Percentiles rank a stretch among this genome's conserved stretches.
Evolutionary conservation across 768 basidiomycete species (phyloP).

Genomic region (Mycena amicta): DNA sequence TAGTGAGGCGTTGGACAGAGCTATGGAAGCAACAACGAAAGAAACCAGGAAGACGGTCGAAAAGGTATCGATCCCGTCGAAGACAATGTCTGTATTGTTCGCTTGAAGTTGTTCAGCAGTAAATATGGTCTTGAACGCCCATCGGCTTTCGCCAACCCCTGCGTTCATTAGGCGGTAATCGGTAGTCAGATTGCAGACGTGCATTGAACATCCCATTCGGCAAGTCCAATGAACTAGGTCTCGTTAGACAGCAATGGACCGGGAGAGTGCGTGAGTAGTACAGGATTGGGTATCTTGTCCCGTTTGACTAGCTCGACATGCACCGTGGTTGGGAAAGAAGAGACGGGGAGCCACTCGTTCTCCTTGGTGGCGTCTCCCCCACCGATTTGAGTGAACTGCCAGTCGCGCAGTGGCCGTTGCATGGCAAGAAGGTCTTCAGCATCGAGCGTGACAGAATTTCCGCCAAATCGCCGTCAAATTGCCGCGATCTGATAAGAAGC

Average conservation of each 20-base stretch:
- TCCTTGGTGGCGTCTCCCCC: conserved; percentile 60
- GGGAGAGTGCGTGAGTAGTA: conserved; percentile 35
- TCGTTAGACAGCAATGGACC: neutral
- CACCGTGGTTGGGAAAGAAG: conserved; percentile 79
- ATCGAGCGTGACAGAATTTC: too few relatives aligned
- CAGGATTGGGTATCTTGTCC: conserved; percentile 81
- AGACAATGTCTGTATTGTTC: conserved; percentile 71
- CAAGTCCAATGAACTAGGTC: conserved; percentile 67
- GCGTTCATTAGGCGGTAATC: neutral
- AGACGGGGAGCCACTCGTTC: conserved; percentile 67
- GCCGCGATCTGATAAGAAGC: neutral
- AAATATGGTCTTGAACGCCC: conserved; percentile 80
- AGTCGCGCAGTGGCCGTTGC: conserved; percentile 41
- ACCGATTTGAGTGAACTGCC: conserved; percentile 70
- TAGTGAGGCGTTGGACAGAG: conserved; percentile 28
- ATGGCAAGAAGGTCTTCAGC: too few relatives aligned
- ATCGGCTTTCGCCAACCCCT: conserved; percentile 90
- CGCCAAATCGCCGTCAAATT: neutral
- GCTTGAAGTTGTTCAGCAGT: conserved; percentile 45
- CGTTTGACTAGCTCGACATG: conserved; percentile 82
- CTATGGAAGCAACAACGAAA: conserved; percentile 6
- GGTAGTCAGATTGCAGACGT: conserved; percentile 24
- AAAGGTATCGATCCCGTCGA: conserved; percentile 93
- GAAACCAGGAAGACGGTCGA: conserved; percentile 70
- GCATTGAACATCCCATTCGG: conserved; percentile 95